These are phyloP conservation scores for Psophocarpus tetragonolobus DNA, from an alignment of 306 rosid genomes.

Conservation along the genomic window DNA sequence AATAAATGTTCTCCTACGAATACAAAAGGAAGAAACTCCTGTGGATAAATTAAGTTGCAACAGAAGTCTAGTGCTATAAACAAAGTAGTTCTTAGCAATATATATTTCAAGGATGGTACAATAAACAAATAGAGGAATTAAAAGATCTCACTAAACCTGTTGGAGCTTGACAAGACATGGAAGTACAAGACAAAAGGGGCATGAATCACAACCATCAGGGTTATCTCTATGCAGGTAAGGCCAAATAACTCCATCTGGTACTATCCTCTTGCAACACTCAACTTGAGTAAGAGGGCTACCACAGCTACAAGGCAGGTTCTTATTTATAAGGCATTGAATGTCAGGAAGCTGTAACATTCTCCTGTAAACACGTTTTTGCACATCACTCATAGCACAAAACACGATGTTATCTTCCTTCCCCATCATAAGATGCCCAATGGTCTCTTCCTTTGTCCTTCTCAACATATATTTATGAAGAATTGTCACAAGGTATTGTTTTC, in stretches of 20 bases:
- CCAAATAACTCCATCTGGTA: conserved; percentile 84
- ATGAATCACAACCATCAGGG: conserved; percentile 92
- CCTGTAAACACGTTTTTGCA: conserved; percentile 80
- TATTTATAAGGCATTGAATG: conserved; percentile 81
- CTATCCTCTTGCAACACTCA: conserved; percentile 86
- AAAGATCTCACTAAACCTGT: conserved; percentile 62
- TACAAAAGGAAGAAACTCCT: conserved; percentile 20
- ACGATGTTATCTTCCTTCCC: conserved; percentile 96
- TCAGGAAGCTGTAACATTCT: conserved; percentile 95
- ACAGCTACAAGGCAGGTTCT: conserved; percentile 83
- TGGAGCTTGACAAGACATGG: conserved; percentile 98
- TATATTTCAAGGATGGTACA: conserved; percentile 17
- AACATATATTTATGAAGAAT: conserved; percentile 86
- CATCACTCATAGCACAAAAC: conserved; percentile 88
- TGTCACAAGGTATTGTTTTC: conserved; percentile 68
- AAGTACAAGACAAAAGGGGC: conserved; percentile 93
- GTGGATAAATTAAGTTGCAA: neutral
- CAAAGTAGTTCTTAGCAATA: conserved; percentile 9
- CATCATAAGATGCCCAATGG: conserved; percentile 99
- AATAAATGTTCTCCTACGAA: conserved; percentile 4
- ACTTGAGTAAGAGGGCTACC: conserved; percentile 94
- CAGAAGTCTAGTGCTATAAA: conserved; percentile 10
- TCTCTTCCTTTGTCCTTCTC: conserved; percentile 93
- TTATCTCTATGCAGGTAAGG: conserved; percentile 85
- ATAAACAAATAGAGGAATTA: conserved; percentile 19